Evolutionary conservation across 2,329 filamentous ascomycete genomes (phyloP), one percentile per base, ranked within the genome.

Genomic region (Sclerotinia spermophila): DNA sequence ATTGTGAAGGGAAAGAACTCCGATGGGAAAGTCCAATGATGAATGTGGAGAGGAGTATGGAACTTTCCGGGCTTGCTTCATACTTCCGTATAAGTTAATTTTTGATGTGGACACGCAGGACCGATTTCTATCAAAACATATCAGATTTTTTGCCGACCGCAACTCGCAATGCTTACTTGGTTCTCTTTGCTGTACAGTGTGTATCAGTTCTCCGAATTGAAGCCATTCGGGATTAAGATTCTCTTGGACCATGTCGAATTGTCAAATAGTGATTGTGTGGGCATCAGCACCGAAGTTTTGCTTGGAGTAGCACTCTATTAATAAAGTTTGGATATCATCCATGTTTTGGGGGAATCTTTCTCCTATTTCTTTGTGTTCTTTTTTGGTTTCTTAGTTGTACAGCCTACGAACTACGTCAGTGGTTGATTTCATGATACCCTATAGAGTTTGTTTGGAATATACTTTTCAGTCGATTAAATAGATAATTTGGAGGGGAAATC

Each of bases 391-490:
- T 48, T 17, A 1, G 30, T 51, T 48, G 7, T n/a, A 5, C 44
- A 38, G 13, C 24, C 30, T 51, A 64, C 61, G 38, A 64, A 27
- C 30, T 64, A 51, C 61, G 61, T 64, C 61, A 51, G 61, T 51
- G 15, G 27, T 64, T 38, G 4, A 38, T 38, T 38, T 45, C 27
- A 11, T 5, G 44, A 64, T 51, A 38, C 24, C 61, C 44, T 24
- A 33, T 35, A 24, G 61, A 30, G 15, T 38, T 51, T 51, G 27
- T 38, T 64, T 51, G 44, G 27, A 33, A 35, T 38, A n/a, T n/a
- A 30, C 27, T 35, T 38, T 51, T 48, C 6, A 35, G n/a, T 35
- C 42, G 21, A 64, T 19, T 64, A 30, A 35, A 35, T 17, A 15
- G 13, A 48, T 64, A 11, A n/a, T 64, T 48, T 24, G 6, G 13